Conservation (phyloP, 805 yeast genomes). For the Cyberlindnera bimundalis region DNA sequence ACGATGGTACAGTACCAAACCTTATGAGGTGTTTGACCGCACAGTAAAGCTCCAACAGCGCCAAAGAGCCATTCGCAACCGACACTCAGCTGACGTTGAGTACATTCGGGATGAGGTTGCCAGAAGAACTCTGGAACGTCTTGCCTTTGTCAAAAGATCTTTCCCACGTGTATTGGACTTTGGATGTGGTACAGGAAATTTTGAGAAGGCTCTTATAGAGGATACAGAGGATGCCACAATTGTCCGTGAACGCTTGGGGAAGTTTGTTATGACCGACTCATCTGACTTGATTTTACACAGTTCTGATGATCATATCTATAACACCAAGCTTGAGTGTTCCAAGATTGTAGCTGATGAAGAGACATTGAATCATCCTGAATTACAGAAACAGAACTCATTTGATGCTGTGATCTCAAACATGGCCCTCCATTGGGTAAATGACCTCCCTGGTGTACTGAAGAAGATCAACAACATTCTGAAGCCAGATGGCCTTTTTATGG, state of each 20-base stretch:
- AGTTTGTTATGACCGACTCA: slow-evolving; percentile 64
- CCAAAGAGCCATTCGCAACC: slow-evolving; percentile 43
- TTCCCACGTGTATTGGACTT: slow-evolving; percentile 62
- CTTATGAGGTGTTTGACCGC: slow-evolving; percentile 57
- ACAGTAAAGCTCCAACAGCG: slow-evolving; percentile 59
- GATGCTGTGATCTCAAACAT: slow-evolving; percentile 75
- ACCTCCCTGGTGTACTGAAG: slow-evolving; percentile 62
- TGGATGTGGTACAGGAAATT: slow-evolving; percentile 71
- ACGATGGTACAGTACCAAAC: slow-evolving; percentile 11
- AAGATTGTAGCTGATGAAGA: slow-evolving; percentile 71
- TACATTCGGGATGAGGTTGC: slow-evolving; percentile 77
- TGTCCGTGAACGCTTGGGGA: slow-evolving; percentile 49
- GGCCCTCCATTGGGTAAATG: slow-evolving; percentile 82
- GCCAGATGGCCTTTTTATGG: slow-evolving; percentile 82
- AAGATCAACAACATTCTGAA: slow-evolving; percentile 56
- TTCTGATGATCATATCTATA: slow-evolving; percentile 40
- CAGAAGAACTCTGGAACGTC: slow-evolving; percentile 64
- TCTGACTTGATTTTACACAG: slow-evolving; percentile 49
- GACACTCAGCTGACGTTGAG: slow-evolving; percentile 55
- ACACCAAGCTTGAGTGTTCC: slow-evolving; percentile 41
- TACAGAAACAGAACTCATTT: slow-evolving; percentile 38
- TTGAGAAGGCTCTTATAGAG: slow-evolving; percentile 34
- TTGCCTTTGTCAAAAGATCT: slow-evolving; percentile 66
- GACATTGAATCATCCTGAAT: slow-evolving; percentile 39
- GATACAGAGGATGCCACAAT: slow-evolving; percentile 48